Evolutionary conservation across 768 basidiomycete species (phyloP), one percentile per base, ranked within the genome.

Genomic region (Leccinum boreale): DNA sequence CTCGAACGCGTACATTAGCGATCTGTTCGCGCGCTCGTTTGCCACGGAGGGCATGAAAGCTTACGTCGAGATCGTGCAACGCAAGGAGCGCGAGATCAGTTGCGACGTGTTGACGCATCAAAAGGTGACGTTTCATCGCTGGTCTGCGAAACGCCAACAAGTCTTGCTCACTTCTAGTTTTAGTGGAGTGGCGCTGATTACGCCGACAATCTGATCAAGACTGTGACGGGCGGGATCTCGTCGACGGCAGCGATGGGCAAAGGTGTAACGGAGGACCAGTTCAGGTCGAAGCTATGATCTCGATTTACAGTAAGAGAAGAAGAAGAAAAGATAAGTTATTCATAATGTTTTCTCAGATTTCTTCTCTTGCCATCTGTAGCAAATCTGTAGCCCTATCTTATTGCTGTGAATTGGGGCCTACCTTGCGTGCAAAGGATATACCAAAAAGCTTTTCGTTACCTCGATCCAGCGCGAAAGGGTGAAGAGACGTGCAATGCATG

Each of bases 161-260:
- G 7, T 50, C 36, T 73, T 67, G 65, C 53, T 53, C 45, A 67
- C 50, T 28, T 29, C 50, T 19, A 21, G 14, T 55, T n/a, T 26
- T 64, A 94, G 92, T 97, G 94, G 94, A 92, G 90, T 62, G 95
- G 95, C 33, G 94, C 90, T 4, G 94, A 96, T 73, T 95, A 92
- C 65, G 90, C 90, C 35, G 94, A 97, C 73, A 87, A 84, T 62
- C 73, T 96, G 54, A 82, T 97, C 75, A 94, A 93, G 84, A 95
- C 96, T 7, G 92, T 98, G 55, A 99, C 97, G 35, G 97, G 97
- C 24, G 97, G 97, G 58, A 84, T 99, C 60, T 96, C 93, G 36
- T 94, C 93, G 50, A 98, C 96, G 10, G 84, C 95, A n/a, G 96
- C 97, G n/a, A 98, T 98, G 96, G 97, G 96, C 51, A 86, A 86